Evolutionary conservation across 345 rosid species (phyloP).

Genomic region (Eucalyptus caleyi): DNA sequence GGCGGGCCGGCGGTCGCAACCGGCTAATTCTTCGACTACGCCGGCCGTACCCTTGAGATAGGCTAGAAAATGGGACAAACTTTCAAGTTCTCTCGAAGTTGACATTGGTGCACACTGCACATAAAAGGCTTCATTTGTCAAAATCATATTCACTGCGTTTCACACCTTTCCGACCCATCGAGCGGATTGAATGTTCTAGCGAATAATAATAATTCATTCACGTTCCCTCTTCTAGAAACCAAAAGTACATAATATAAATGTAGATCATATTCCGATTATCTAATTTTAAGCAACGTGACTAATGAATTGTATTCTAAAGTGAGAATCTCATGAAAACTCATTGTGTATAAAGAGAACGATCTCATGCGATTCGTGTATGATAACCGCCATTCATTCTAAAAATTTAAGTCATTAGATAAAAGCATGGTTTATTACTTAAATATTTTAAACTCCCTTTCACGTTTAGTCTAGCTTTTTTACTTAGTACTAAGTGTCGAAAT

Average conservation of each 20-base stretch:
- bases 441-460: no score
- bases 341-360: not conserved
- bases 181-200: not conserved
- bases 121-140: not conserved
- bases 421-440: accelerated
- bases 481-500: accelerated
- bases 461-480: no score
- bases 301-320: no score
- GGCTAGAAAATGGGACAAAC: not conserved
- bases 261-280: not conserved
- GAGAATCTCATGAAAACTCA: not conserved
- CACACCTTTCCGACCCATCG: not conserved
- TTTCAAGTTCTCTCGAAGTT: not conserved
- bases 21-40: not conserved
- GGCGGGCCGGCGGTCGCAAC: not conserved
- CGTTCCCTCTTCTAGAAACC: not conserved
- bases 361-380: no score
- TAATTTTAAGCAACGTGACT: not conserved
- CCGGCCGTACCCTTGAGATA: not conserved
- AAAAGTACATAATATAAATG: not conserved
- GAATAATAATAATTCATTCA: not conserved
- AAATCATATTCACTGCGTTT: not conserved
- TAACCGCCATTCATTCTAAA: accelerated
- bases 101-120: not conserved
- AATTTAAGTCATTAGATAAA: no score